These are phyloP conservation scores for Lobosporangium transversale DNA, from an alignment of 192 early-diverging fungal species.

Conservation along the genomic window DNA sequence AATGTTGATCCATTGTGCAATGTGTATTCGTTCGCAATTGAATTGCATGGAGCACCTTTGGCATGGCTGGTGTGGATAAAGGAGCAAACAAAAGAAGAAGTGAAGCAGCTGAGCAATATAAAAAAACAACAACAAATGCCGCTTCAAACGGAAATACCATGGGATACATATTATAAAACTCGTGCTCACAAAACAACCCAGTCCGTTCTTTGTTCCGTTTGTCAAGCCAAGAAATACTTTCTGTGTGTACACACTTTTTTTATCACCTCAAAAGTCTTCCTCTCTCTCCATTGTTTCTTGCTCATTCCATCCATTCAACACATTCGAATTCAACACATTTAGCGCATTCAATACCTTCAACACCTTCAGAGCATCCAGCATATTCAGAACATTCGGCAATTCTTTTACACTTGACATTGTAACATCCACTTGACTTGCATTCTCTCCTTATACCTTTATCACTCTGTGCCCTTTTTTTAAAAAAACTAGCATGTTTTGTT, in stretches of 20 bases:
- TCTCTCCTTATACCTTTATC: not conserved
- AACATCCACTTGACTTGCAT: not conserved
- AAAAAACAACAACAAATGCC: not conserved
- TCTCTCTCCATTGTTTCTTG: not conserved
- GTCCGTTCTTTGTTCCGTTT: not conserved
- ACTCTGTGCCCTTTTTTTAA: not conserved
- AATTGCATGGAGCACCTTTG: not conserved
- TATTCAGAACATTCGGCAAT: too few relatives aligned
- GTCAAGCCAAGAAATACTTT: too few relatives aligned
- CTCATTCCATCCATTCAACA: not conserved
- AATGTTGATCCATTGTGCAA: not conserved
- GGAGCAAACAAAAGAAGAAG: not conserved
- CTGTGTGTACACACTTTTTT: too few relatives aligned
- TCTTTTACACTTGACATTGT: not conserved
- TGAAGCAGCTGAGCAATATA: not conserved
- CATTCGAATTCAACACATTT: not conserved
- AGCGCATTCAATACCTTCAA: not conserved
- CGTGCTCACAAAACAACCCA: not conserved
- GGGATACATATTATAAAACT: not conserved
- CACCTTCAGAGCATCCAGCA: not conserved
- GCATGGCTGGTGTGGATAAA: not conserved
- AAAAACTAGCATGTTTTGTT: too few relatives aligned
- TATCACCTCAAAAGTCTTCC: too few relatives aligned
- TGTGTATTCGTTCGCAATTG: not conserved
- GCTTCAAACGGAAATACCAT: not conserved